A percentile compares a stretch with the other conserved stretches of the same genome.
Conservation (phyloP, 1,139 yeast species). For the Hyphopichia burtonii region DNA sequence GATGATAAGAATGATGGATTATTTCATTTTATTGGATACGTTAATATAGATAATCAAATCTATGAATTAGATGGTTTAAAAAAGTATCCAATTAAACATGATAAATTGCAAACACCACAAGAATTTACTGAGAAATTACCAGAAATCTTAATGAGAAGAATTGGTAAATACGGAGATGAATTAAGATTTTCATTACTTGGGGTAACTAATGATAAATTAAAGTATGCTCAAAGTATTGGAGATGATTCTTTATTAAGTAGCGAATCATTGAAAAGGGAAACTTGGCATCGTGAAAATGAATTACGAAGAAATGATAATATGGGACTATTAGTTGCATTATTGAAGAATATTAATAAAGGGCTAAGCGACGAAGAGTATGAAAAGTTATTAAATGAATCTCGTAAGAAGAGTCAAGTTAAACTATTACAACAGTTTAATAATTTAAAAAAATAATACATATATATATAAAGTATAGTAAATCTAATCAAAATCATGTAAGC, state of each 20-base stretch:
- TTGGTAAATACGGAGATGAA: slow-evolving; percentile 49
- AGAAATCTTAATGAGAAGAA: slow-evolving; percentile 44
- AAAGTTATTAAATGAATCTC: slow-evolving; percentile 30
- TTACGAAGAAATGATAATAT: slow-evolving; percentile 58
- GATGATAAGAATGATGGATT: slow-evolving; percentile 53
- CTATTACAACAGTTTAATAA: slow-evolving; percentile 8
- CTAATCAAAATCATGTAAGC: slow-evolving; percentile 37
- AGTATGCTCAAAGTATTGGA: slow-evolving; percentile 31
- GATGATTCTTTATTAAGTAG: slow-evolving; percentile 29
- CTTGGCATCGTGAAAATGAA: slow-evolving; percentile 41
- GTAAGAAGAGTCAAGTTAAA: slow-evolving; percentile 16
- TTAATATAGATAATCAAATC: slow-evolving; percentile 45
- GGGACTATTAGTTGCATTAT: slow-evolving; percentile 49
- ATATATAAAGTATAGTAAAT: too few relatives aligned
- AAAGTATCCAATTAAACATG: slow-evolving; percentile 58
- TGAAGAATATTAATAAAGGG: slow-evolving; percentile 37
- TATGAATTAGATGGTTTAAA: slow-evolving; percentile 70
- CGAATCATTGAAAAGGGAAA: slow-evolving; percentile 36
- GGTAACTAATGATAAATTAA: slow-evolving; percentile 52
- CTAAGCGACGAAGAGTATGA: slow-evolving; percentile 48
- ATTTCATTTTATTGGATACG: slow-evolving; percentile 64
- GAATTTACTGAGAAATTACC: slow-evolving; percentile 48
- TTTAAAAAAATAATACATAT: neutral
- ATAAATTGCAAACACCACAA: slow-evolving; percentile 32
- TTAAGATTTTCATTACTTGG: slow-evolving; percentile 61